A percentile compares a stretch with the other conserved stretches of the same genome.
Evolutionary conservation across 2,329 filamentous ascomycete genomes (phyloP).

Genomic region (Phaeosphaeria sp.): DNA sequence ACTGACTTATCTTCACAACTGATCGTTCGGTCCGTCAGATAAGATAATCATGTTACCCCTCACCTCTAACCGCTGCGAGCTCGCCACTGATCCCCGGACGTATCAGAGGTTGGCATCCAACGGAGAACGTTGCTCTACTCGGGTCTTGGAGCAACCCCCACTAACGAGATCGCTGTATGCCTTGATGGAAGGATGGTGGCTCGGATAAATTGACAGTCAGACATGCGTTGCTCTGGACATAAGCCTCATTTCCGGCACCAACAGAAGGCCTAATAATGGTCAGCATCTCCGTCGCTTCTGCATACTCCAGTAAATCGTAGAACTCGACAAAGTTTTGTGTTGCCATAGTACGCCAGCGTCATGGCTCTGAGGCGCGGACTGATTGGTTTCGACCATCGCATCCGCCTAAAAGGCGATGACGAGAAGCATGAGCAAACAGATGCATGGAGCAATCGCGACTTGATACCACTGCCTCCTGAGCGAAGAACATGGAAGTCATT

Average conservation of each 20-base stretch:
- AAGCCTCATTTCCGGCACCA: background rate
- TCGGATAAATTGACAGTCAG: background rate
- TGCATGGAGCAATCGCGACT: conserved; percentile 49
- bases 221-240: background rate
- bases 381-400: conserved; percentile 37
- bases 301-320: background rate
- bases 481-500: conserved; percentile 52
- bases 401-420: conserved; percentile 50
- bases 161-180: background rate
- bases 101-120: background rate
- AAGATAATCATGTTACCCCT: background rate
- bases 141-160: background rate
- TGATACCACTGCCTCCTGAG: conserved; percentile 48
- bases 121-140: background rate
- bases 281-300: background rate
- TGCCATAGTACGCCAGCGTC: background rate
- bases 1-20: background rate
- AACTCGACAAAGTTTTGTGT: background rate
- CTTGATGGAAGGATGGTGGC: background rate
- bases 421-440: conserved; percentile 55
- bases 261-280: background rate
- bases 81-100: background rate
- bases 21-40: background rate
- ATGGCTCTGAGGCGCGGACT: conserved; percentile 20
- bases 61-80: background rate